These are phyloP conservation scores for Pleurotus sapidus DNA, from an alignment of 768 basidiomycete genomes.

Conservation along the genomic window DNA sequence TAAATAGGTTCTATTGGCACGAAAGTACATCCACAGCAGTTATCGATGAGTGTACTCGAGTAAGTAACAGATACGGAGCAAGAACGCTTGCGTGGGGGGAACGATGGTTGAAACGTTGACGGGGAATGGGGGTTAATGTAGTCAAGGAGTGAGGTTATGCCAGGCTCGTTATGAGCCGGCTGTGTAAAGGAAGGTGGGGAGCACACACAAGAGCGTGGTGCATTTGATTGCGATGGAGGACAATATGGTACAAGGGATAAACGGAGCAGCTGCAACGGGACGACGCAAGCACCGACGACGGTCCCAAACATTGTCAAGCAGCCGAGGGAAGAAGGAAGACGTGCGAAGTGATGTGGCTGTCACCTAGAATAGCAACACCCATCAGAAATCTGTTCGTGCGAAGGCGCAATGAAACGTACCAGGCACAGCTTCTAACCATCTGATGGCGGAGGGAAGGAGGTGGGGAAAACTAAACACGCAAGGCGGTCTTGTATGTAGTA, in stretches of 20 bases:
- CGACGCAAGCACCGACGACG: background rate
- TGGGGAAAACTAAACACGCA: slow-evolving; percentile 1
- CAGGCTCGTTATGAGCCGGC: background rate
- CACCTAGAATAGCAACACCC: background rate
- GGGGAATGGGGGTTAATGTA: background rate
- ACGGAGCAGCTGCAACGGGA: background rate
- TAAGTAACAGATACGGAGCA: background rate
- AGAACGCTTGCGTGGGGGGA: background rate
- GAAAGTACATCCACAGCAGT: background rate
- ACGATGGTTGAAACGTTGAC: background rate
- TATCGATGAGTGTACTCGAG: background rate
- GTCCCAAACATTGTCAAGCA: background rate
- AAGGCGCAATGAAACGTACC: background rate
- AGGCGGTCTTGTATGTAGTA: slow-evolving; percentile 3
- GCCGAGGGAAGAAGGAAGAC: background rate
- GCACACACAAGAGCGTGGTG: background rate
- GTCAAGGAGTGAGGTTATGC: background rate
- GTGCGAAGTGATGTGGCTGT: background rate
- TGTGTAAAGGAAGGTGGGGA: background rate
- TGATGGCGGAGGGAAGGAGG: background rate
- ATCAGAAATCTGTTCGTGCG: background rate
- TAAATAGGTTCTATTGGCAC: background rate
- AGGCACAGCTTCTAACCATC: background rate
- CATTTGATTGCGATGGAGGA: background rate
- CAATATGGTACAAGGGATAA: background rate